Evolutionary conservation across 192 early-diverging fungal genomes (phyloP).

Genomic region (Entomortierella beljakovae): DNA sequence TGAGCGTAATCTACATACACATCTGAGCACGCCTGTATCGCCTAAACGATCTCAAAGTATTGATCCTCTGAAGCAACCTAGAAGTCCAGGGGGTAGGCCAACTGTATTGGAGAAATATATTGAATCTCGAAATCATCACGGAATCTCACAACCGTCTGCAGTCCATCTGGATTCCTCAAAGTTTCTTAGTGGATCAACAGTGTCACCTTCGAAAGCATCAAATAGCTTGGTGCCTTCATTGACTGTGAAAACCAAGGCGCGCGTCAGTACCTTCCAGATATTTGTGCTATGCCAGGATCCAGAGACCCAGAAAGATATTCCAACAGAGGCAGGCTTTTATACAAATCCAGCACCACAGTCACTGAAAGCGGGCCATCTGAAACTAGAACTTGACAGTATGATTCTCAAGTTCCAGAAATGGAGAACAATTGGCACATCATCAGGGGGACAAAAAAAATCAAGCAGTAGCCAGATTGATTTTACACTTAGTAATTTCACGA

Average conservation of each 20-base stretch:
- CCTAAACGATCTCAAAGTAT: constrained; percentile 13
- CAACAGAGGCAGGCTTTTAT: constrained; percentile 44
- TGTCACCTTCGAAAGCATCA: constrained; percentile 5
- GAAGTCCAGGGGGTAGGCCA: constrained; percentile 22
- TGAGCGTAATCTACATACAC: constrained; percentile 1
- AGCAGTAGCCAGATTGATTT: constrained; percentile 45
- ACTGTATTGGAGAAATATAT: constrained; percentile 3
- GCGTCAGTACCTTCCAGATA: constrained; percentile 47
- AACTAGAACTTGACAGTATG: constrained; percentile 52
- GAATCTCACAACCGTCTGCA: constrained; percentile 10
- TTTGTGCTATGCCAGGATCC: constrained; percentile 56
- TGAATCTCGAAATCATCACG: neutral
- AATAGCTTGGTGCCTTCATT: constrained; percentile 3
- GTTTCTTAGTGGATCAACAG: constrained; percentile 25
- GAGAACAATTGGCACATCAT: constrained; percentile 1
- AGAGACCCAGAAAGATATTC: constrained; percentile 16
- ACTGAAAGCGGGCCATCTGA: constrained; percentile 45
- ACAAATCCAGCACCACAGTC: constrained; percentile 34
- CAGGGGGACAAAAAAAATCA: constrained; percentile 29
- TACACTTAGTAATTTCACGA: constrained; percentile 34
- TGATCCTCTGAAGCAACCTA: constrained; percentile 7
- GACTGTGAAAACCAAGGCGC: constrained; percentile 54
- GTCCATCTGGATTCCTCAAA: constrained; percentile 32
- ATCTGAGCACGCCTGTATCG: constrained; percentile 6
- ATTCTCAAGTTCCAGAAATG: constrained; percentile 49